Base-by-base conservation (phyloP, 116 monocot genomes). In the Trichopus zeylanicus region DNA sequence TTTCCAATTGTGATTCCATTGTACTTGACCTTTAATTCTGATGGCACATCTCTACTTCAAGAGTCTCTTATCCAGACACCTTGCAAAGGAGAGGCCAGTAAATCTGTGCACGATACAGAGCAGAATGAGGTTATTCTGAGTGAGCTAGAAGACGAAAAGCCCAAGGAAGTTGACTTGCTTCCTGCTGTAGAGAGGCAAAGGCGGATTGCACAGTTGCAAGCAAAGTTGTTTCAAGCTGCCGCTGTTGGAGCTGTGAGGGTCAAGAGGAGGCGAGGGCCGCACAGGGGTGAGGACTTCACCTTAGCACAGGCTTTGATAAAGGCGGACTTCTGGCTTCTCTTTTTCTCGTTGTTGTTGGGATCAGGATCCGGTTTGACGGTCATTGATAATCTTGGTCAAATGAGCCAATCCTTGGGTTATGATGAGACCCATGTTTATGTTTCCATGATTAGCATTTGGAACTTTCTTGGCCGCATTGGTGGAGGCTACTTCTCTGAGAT, bases 121-220 rank as follows among this genome's bases (percentile, higher is more conserved):
- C 54, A 70, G 10, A 30, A 47, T 19, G 82, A 82, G 34, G 55
- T 79, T 51, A 85, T 98, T 64, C 30, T 98, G 8, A 98, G 98
- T 62, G 98, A 98, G 51, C 46, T 98, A 18, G 98, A 98, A 64
- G 98, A 98, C 29, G 98, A 88, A 69, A 98, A 91, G 64, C 77
- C 91, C 0, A 79, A 77, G 61, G 98, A 85, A 52, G 77, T 91
- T n/a, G 91, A 98, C 51, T 68, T 82, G 56, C 88, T 98, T 67
- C 88, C 98, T 47, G 82, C 74, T 32, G 37, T 33, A 26, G 88
- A 91, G 80, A 91, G 91, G 67, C 72, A 73, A 25, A 83, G 85
- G 64, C 69, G 98, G 53, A 90, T 87, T 48, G 74, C 60, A 7
- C 81, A 87, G 55, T 59, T 87, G 63, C 84, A 90, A 66, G 65